Percentiles rank a stretch among this genome's conserved stretches.
Conservation (phyloP, 768 basidiomycete genomes). For the Naganishia onofrii region DNA sequence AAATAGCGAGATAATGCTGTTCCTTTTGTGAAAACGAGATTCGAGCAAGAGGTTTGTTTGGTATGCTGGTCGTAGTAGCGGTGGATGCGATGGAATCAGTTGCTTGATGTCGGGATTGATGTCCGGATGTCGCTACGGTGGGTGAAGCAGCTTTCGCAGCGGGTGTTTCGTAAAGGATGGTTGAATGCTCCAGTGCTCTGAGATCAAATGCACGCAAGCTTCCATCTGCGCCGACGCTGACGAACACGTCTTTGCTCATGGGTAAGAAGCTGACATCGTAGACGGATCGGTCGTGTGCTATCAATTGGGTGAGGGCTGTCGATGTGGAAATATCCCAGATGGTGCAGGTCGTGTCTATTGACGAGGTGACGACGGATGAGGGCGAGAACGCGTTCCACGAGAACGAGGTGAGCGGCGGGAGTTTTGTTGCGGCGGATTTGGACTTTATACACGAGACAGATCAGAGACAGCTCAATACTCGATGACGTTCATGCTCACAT, state of each 20-base stretch:
- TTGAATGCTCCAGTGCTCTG: slow-evolving; percentile 93
- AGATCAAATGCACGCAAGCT: slow-evolving; percentile 94
- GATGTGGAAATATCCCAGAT: slow-evolving; percentile 97
- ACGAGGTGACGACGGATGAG: slow-evolving; percentile 88
- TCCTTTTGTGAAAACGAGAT: slow-evolving; percentile 56
- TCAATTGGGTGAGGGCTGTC: slow-evolving; percentile 91
- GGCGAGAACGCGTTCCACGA: slow-evolving; percentile 96
- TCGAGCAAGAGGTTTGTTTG: slow-evolving; percentile 46
- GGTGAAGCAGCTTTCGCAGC: slow-evolving; percentile 10
- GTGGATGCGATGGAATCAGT: background rate
- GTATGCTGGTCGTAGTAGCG: background rate
- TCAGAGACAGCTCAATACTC: background rate
- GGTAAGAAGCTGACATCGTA: slow-evolving; percentile 99
- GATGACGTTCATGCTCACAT: slow-evolving; percentile 41
- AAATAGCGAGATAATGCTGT: slow-evolving; percentile 88
- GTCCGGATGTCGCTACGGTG: background rate
- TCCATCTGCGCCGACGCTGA: slow-evolving; percentile 96
- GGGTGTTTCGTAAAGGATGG: slow-evolving; percentile 83
- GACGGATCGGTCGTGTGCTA: slow-evolving; percentile 78
- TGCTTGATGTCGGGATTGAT: slow-evolving; percentile 1
- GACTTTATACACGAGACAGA: slow-evolving; percentile 60
- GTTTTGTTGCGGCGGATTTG: slow-evolving; percentile 79
- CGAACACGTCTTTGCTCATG: slow-evolving; percentile 91
- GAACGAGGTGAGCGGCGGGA: slow-evolving; percentile 91
- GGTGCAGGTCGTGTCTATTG: slow-evolving; percentile 97